Base-by-base conservation (phyloP, 2,329 filamentous ascomycete species). In the Helotiales sp. region DNA sequence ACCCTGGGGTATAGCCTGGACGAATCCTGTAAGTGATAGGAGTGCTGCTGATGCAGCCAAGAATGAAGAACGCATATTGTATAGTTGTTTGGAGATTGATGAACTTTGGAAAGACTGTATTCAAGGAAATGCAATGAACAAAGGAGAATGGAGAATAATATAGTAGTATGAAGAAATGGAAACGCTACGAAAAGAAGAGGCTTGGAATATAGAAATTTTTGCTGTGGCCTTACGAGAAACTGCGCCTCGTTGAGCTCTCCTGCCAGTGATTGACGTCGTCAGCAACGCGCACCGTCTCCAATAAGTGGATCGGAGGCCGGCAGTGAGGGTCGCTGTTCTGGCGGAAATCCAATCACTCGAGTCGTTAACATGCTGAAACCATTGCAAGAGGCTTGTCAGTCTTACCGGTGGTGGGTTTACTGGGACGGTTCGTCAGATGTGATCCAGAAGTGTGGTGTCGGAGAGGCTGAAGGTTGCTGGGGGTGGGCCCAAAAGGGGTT, bases 1-100 rank as follows among this genome's bases (percentile, higher is more conserved):
- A 15, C 52, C 52, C 54, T 67, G 66, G 42, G 67, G 63, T 22
- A 63, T 44, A 29, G 67, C 65, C 40, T 65, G 59, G 6, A 56
- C 57, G n/a, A 62, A 27, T 30, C 57, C 48, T 22, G 56, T 42
- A 25, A 69, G 51, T 15, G 65, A 67, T 40, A 70, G 59, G 13
- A 69, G 29, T 22, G 67, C 65, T 51, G 57, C 55, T 19, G 59
- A 64, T 15, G 60, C 60, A 58, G 62, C 40, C 5, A 65, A 51
- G 17, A 69, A 52, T 44, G 67, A 66, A 52, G 50, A 12, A 52
- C 44, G 51, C 58, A 60, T 60, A 25, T 42, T 54, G 27, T n/a
- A 17, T 24, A 47, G n/a, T 30, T 47, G 12, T 24, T 24, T 46
- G 19, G 40, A 29, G n/a, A 34, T 54, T 9, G 49, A 52, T n/a